Base-by-base conservation (phyloP, 768 basidiomycete genomes). In the Hebeloma cylindrosporum region DNA sequence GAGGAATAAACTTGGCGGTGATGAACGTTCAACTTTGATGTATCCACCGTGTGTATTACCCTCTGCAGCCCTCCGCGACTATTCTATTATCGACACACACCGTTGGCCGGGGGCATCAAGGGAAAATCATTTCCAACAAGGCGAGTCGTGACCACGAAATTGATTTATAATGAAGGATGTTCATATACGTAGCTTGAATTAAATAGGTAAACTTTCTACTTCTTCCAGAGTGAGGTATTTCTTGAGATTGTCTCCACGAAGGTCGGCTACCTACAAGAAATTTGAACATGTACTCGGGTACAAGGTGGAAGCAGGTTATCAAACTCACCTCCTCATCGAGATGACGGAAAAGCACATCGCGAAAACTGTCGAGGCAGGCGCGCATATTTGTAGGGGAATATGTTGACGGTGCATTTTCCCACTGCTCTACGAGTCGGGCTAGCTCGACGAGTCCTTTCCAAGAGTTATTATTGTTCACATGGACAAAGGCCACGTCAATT, bases 141-240 rank as follows among this genome's bases (percentile, higher is more conserved):
- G n/a, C n/a, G n/a, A n/a, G n/a, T n/a, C n/a, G n/a, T n/a, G n/a
- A n/a, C n/a, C n/a, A n/a, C n/a, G n/a, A n/a, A n/a, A n/a, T n/a
- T n/a, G n/a, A n/a, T n/a, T n/a, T n/a, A n/a, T n/a, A n/a, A n/a
- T n/a, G n/a, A n/a, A n/a, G n/a, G n/a, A n/a, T n/a, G n/a, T 14
- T 8, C 14, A 18, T 17, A 3, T 14, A 43, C 13, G 7, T 14
- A 16, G 7, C 14, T 18, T 18, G 5, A 26, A n/a, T 37, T 33
- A 51, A 4, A 51, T 49, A 4, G 52, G 52, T 18, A 57, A 40
- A 21, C 44, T 41, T 33, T 47, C 47, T 27, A 53, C 50, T 47
- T 78, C 76, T 45, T 77, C 64, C 31, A 78, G 47, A 1, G 66
- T 74, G 64, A 77, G 78, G 47, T 78, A 73, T 47, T 78, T 77